Evolutionary conservation across 1,284 basidiomycete species (phyloP), one percentile per base, ranked within the genome.

Genomic region (Psilocybe mexicana): DNA sequence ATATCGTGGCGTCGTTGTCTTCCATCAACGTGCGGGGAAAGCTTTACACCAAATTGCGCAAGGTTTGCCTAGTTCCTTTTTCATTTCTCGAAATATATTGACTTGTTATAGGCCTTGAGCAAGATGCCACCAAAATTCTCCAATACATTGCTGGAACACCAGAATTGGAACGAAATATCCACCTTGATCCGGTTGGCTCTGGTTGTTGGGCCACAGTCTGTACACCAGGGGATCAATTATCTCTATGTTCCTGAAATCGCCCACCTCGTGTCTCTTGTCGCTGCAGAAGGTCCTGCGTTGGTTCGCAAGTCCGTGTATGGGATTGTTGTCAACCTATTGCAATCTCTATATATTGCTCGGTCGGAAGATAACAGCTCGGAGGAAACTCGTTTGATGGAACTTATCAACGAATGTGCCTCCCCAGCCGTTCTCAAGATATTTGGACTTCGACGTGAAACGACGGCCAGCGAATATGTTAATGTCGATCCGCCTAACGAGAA

Each of bases 81-180:
- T 48, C 18, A 26, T 49, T 10, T 18, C 36, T 28, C 36, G 40
- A 6, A 35, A 23, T 47, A 23, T 14, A 3, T 10, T 18, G 52
- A 33, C 30, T 52, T 3, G 60, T 63, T 26, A 44, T 57, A 91
- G 88, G 85, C 86, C 26, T 79, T 94, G 57, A 86, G 86, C 45
- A 82, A 92, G 82, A 76, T 90, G 1, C 86, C 88, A 48, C 78
- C 84, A 45, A 84, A 84, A 65, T 78, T 85, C 1, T 83, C 86
- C 35, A 76, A 65, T 53, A 69, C 80, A 10, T 79, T 95, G 2
- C 77, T 81, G 1, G 86, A 92, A 46, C 92, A 92, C 70, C 73
- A 82, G 0, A 85, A 88, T 59, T 96, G 93, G 92, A 85, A 82
- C 60, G 93, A 96, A 69, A 90, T 96, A 10, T 87, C 90, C 2